Evolutionary conservation across 2,329 filamentous ascomycete species (phyloP).

Genomic region (Aspergillus udagawae): DNA sequence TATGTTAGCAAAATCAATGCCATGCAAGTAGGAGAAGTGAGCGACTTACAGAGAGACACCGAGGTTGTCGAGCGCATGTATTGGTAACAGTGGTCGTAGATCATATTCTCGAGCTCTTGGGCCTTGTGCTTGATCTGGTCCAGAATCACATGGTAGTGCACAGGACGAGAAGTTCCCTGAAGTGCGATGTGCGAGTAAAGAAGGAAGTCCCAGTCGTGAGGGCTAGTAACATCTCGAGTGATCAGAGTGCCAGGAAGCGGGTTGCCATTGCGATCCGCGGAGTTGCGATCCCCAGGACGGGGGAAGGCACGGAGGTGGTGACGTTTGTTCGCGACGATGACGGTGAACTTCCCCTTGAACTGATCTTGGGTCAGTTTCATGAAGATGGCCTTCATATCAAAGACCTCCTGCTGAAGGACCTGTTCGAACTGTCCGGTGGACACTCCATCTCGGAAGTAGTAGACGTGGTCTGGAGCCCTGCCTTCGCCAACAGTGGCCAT

Average conservation of each 20-base stretch:
- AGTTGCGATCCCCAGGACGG: conserved; percentile 43
- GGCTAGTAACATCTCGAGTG: conserved; percentile 84
- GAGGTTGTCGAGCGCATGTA: conserved; percentile 90
- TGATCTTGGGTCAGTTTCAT: conserved; percentile 30
- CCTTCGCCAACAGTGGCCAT: conserved; percentile 50
- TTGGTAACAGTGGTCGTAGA: conserved; percentile 93
- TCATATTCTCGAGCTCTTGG: conserved; percentile 74
- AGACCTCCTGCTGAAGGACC: conserved; percentile 74
- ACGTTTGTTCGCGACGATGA: conserved; percentile 86
- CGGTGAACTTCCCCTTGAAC: conserved; percentile 66
- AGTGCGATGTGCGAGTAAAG: conserved; percentile 71
- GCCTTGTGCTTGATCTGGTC: conserved; percentile 70
- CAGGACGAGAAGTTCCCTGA: conserved; percentile 88
- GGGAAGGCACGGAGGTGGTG: conserved; percentile 95
- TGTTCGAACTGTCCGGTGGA: conserved; percentile 79
- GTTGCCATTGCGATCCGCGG: conserved; percentile 72
- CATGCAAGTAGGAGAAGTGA: background rate
- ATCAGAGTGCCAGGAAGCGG: conserved; percentile 81
- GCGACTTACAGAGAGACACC: conserved; percentile 64
- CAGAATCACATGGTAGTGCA: conserved; percentile 83
- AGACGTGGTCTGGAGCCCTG: conserved; percentile 65
- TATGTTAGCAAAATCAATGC: conserved; percentile 5
- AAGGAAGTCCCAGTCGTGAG: conserved; percentile 87
- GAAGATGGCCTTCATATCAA: conserved; percentile 63
- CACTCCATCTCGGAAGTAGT: conserved; percentile 92